Percentiles rank a stretch among this genome's conserved stretches.
Conservation (phyloP, 108 stramenopile genomes). For the Parmales sp. region DNA sequence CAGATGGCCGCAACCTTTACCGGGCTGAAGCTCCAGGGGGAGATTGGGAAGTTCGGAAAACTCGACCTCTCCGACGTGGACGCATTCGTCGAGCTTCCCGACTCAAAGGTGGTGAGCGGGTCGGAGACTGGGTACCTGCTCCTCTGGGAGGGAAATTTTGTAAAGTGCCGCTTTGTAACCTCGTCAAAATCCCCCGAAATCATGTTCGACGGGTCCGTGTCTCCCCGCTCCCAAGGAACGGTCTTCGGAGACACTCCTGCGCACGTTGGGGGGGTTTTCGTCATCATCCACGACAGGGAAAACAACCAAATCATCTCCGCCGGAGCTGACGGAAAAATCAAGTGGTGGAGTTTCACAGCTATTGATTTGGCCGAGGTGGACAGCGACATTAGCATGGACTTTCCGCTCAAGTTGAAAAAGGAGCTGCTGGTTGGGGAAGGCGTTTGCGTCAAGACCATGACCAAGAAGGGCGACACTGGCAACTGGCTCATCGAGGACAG, state of each 20-base stretch:
- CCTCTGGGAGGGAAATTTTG: slow-evolving; percentile 56
- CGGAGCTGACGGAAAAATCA: slow-evolving; percentile 18
- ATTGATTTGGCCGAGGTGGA: slow-evolving; percentile 27
- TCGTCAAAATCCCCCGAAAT: background rate
- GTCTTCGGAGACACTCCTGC: slow-evolving; percentile 8
- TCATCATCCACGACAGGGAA: slow-evolving; percentile 9
- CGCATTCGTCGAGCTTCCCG: slow-evolving; percentile 46
- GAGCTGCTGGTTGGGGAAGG: background rate
- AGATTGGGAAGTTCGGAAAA: slow-evolving; percentile 35
- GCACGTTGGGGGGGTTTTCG: background rate
- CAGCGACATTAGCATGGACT: slow-evolving; percentile 21
- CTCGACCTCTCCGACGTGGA: slow-evolving; percentile 46
- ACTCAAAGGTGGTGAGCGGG: slow-evolving; percentile 44
- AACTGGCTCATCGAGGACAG: slow-evolving; percentile 9
- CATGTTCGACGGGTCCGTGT: slow-evolving; percentile 14
- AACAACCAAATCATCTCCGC: slow-evolving; percentile 13
- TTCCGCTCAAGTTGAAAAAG: background rate
- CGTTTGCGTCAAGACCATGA: background rate
- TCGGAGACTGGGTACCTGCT: slow-evolving; percentile 40
- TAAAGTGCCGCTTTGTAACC: slow-evolving; percentile 33
- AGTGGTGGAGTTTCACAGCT: slow-evolving; percentile 12
- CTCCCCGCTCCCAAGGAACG: slow-evolving; percentile 31
- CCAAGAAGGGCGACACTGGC: slow-evolving; percentile 6
- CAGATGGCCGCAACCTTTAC: slow-evolving; percentile 54
- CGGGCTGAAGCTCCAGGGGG: slow-evolving; percentile 54